Evolutionary conservation across 2,329 filamentous ascomycete genomes (phyloP), one percentile per base, ranked within the genome.

Genomic region (Sarocladium strictum): DNA sequence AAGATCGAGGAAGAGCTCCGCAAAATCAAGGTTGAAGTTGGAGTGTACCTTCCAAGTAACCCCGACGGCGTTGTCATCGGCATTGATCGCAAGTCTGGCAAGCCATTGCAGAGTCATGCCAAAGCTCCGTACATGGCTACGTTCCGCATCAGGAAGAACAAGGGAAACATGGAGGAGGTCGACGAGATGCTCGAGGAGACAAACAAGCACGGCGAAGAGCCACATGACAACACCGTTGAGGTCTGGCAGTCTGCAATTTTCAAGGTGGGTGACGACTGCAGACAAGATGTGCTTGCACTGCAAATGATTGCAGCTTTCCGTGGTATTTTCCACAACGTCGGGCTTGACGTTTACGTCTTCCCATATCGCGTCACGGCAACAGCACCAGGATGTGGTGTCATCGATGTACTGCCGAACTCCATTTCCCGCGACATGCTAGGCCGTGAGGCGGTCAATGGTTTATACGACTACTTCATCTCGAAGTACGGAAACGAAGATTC

Each of bases 221-320:
- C 27, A 6, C 35, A 51, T 6, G 27, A 45, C 24, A 57, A 57
- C 37, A 89, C 84, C 0, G 84, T 96, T 61, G 95, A 99, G 69
- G 87, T 93, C n/a, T 97, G 94, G 95, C 94, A 99, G 70, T 96
- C 91, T 2, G 94, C 93, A 55, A 99, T 99, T 65, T 99, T 99
- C 84, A 99, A 99, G 70, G 95, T 99, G 50, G 94, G 94, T 58
- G 94, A 99, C 67, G 94, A 99, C 70, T 97, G 94, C 68, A 87
- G 94, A 52, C 94, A 99, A 72, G 95, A 99, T 64, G 89, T 99
- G 53, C 78, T 99, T 57, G 94, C 94, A 2, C 76, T 99, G 58
- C 94, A 99, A 71, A 95, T 99, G 87, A 97, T 99, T 67, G 87
- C 94, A 0, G 91, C 92, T 1, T 99, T 99, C 78, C 86, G 94